Base-by-base conservation (phyloP, 2,329 filamentous ascomycete genomes). In the Penicillium occitanis region DNA sequence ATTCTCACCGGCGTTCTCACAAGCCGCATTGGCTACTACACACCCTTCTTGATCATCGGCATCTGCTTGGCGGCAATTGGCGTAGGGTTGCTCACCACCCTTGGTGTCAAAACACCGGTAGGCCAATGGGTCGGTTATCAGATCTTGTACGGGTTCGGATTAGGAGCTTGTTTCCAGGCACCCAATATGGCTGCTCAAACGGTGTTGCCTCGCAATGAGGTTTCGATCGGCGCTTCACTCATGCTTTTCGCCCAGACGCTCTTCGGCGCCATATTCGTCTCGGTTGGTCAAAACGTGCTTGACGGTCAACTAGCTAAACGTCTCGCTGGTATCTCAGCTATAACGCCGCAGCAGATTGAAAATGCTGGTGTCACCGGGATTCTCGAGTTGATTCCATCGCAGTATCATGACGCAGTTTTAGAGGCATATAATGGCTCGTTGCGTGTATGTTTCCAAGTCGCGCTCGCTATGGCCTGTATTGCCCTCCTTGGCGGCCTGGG, bases 51-150 rank as follows among this genome's bases (percentile, higher is more conserved):
- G 65, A 64, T 71, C 5, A 7, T 73, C 6, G 74, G 75, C 1
- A 69, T 70, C 3, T 69, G 67, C n/a, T 35, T 78, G 13, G 66
- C 69, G 46, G 66, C 72, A 7, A 62, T 79, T 55, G 75, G 71
- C 6, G 53, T 66, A 13, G 76, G 75, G 11, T 64, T 79, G 11
- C 65, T 77, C 51, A 75, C 72, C 67, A 77, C 73, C 1, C 70
- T 78, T 33, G 67, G 73, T 7, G 68, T 75, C 40, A 51, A 68
- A 30, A 72, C 70, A 17, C 40, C 55, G 13, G 28, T 60, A 33
- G 50, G 65, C n/a, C 63, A 69, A 60, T 74, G 72, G 71, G 70
- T 73, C 53, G 71, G 70, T 10, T 73, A 72, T 50, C 71, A 74
- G 66, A 59, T 72, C 17, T 7, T 73, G 11, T 69, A 67, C 51